Evolutionary conservation across 768 basidiomycete genomes (phyloP).

Genomic region (Mycena capillaripes): DNA sequence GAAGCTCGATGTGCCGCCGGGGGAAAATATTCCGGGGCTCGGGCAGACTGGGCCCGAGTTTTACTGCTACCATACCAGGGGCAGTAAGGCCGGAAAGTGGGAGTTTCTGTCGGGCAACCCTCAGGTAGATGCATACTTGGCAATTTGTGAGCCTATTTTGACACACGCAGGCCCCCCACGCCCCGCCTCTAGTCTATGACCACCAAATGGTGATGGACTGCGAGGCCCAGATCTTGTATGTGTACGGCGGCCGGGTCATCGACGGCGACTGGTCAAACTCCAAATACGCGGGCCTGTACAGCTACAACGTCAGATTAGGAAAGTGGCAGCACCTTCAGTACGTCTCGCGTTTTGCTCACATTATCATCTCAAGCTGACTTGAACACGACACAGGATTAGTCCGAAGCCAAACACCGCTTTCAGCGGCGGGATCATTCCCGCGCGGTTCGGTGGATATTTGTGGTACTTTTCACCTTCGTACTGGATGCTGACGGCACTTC

Average conservation of each 20-base stretch:
- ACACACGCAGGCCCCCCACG: not conserved
- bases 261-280: constrained; percentile 72
- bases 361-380: constrained; percentile 26
- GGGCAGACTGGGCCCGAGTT: constrained; percentile 73
- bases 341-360: constrained; percentile 40
- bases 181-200: constrained; percentile 80
- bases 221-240: constrained; percentile 78
- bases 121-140: constrained; percentile 57
- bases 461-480: not conserved
- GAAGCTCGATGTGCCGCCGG: constrained; percentile 38
- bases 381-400: constrained; percentile 10
- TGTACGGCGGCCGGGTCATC: constrained; percentile 82
- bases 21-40: constrained; percentile 1
- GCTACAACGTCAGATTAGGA: constrained; percentile 74
- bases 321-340: constrained; percentile 82
- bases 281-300: constrained; percentile 81
- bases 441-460: constrained; percentile 73
- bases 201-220: constrained; percentile 87
- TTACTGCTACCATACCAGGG: constrained; percentile 80
- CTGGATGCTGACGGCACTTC: not conserved
- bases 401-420: constrained; percentile 37
- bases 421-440: constrained; percentile 60
- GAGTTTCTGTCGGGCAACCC: constrained; percentile 78
- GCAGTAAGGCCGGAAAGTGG: constrained; percentile 77
- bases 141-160: not conserved